Evolutionary conservation across 257 asterid genomes (phyloP).

Genomic region (Forsythia suspensa): DNA sequence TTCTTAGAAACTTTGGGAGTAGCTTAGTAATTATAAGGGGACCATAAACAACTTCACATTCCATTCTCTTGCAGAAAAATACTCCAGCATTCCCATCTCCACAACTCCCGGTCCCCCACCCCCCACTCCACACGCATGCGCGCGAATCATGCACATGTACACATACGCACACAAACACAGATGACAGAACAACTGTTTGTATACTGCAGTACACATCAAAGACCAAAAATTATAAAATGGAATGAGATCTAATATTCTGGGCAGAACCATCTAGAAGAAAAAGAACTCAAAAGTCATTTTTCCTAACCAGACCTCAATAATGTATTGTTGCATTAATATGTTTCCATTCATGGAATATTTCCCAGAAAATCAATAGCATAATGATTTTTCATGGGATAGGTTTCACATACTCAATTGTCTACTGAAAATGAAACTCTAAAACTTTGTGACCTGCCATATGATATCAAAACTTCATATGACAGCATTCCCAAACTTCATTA

Average conservation of each 20-base stretch:
- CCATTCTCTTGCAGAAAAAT: background rate
- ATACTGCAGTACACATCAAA: background rate
- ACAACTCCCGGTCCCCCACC: no score
- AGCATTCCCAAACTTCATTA: background rate
- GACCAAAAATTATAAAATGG: background rate
- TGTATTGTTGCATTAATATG: background rate
- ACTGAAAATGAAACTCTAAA: background rate
- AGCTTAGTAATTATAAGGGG: background rate
- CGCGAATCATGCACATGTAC: background rate
- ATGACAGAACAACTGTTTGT: background rate
- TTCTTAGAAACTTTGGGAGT: background rate
- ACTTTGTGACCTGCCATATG: background rate
- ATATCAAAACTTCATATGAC: conserved; percentile 3
- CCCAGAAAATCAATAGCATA: background rate
- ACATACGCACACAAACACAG: background rate
- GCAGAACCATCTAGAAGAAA: background rate
- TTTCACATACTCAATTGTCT: background rate
- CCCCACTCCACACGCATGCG: no score
- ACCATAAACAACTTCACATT: background rate
- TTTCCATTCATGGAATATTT: no score
- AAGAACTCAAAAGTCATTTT: no score
- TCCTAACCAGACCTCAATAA: background rate
- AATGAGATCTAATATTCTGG: background rate
- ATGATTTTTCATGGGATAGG: background rate
- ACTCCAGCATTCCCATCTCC: no score